Evolutionary conservation across 495 filamentous ascomycete species (phyloP).

Genomic region (Xylaria curta): DNA sequence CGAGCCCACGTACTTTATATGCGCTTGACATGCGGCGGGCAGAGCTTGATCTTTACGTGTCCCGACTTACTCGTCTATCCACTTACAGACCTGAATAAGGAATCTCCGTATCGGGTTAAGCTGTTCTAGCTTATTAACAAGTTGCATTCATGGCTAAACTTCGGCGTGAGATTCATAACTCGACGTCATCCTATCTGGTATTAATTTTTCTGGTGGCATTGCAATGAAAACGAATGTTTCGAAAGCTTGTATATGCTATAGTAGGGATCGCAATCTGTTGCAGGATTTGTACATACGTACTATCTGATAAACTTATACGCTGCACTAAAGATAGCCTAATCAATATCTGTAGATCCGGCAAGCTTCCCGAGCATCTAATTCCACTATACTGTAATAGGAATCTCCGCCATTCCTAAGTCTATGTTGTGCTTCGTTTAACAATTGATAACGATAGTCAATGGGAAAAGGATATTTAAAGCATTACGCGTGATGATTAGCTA

Average conservation of each 20-base stretch:
- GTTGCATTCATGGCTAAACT: slow-evolving; percentile 11
- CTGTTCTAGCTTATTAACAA: neutral
- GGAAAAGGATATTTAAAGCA: neutral
- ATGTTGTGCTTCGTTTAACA: neutral
- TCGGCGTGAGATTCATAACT: neutral
- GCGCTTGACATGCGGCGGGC: neutral
- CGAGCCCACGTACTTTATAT: neutral
- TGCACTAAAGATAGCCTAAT: neutral
- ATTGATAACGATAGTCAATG: neutral
- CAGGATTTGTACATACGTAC: neutral
- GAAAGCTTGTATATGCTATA: neutral
- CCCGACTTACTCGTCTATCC: slow-evolving; percentile 2
- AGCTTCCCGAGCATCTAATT: neutral
- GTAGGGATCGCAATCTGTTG: neutral
- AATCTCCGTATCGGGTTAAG: slow-evolving; percentile 23
- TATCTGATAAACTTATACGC: neutral
- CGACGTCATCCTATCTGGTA: slow-evolving; percentile 2
- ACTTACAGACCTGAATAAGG: slow-evolving; percentile 10
- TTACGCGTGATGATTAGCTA: neutral
- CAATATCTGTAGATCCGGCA: neutral
- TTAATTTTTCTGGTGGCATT: neutral
- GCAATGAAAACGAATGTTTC: neutral
- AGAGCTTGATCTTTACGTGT: slow-evolving; percentile 1
- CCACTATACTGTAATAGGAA: slow-evolving; percentile 16
- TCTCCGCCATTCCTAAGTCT: slow-evolving; percentile 13